Evolutionary conservation across 805 yeast genomes (phyloP).

Genomic region (Yamadazyma sp.): DNA sequence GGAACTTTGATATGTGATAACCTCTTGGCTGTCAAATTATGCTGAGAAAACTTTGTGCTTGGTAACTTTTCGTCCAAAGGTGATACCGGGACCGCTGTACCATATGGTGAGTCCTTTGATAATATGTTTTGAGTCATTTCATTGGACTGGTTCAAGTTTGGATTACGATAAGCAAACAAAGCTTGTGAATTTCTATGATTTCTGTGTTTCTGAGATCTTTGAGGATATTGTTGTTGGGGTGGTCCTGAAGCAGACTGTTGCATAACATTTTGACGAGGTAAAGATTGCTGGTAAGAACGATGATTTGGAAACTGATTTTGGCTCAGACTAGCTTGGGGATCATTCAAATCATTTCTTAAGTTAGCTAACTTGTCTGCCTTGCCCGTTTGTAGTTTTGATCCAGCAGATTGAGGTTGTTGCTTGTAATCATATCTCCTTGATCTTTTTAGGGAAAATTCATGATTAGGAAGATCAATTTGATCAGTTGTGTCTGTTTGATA

Average conservation of each 20-base stretch:
- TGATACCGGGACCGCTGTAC: conserved; percentile 11
- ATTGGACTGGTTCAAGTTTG: conserved; percentile 10
- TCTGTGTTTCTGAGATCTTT: background rate
- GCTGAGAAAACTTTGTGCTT: conserved; percentile 14
- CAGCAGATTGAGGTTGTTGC: conserved; percentile 16
- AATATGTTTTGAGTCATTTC: conserved; percentile 8
- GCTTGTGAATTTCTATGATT: conserved; percentile 25
- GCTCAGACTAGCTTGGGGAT: background rate
- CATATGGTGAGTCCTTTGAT: conserved; percentile 13
- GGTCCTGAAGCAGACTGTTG: background rate
- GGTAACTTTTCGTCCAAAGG: conserved; percentile 14
- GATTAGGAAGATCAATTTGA: conserved; percentile 8
- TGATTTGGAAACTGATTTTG: background rate
- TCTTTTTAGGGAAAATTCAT: conserved; percentile 30
- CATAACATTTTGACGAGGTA: conserved; percentile 1
- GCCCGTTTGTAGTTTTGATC: conserved; percentile 22
- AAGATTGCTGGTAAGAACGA: background rate
- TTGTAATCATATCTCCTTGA: conserved; percentile 41
- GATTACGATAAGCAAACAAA: conserved; percentile 31
- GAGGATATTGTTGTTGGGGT: background rate
- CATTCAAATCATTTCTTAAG: conserved; percentile 13
- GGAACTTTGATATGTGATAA: conserved; percentile 13
- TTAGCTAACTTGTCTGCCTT: conserved; percentile 22
- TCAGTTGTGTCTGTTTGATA: conserved; percentile 10
- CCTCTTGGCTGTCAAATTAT: conserved; percentile 15